Conservation (phyloP, 768 basidiomycete genomes). For the Tricholoma sp. region DNA sequence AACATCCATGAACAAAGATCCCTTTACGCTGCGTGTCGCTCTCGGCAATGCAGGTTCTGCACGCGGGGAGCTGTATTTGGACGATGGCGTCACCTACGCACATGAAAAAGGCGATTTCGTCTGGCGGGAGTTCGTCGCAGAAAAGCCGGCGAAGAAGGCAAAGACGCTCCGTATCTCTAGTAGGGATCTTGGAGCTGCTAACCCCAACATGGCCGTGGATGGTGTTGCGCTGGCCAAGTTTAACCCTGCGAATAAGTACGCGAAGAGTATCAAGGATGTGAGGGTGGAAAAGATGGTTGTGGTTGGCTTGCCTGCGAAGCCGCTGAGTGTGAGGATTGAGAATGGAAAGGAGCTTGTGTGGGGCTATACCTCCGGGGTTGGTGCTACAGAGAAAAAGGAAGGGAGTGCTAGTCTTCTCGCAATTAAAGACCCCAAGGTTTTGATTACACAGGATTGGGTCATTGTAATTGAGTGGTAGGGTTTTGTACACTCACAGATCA, state of each 20-base stretch:
- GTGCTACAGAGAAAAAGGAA: conserved; percentile 52
- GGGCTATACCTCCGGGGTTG: conserved; percentile 58
- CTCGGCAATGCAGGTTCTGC: conserved; percentile 58
- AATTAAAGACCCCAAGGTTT: conserved; percentile 70
- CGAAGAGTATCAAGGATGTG: conserved; percentile 58
- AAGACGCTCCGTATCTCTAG: conserved; percentile 46
- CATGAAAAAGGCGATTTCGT: conserved; percentile 75
- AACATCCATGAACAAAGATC: conserved; percentile 83
- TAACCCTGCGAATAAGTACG: conserved; percentile 60
- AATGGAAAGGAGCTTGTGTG: conserved; percentile 54
- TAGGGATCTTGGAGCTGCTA: conserved; percentile 44
- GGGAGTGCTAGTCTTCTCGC: conserved; percentile 62
- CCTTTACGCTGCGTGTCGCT: conserved; percentile 86
- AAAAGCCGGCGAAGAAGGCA: conserved; percentile 34
- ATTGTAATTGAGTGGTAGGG: conserved; percentile 34
- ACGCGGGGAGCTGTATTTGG: conserved; percentile 85
- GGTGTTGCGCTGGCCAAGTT: conserved; percentile 45
- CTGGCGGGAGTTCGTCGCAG: conserved; percentile 73
- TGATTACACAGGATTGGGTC: conserved; percentile 59
- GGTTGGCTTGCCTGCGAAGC: conserved; percentile 62
- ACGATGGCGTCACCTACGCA: conserved; percentile 84
- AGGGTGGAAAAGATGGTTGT: conserved; percentile 80
- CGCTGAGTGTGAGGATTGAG: conserved; percentile 52
- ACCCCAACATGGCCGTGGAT: conserved; percentile 44
- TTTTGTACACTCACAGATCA: not conserved